Percentiles rank a stretch among this genome's conserved stretches.
Evolutionary conservation across 768 basidiomycete genomes (phyloP).

Genomic region (Lepiota subincarnata): DNA sequence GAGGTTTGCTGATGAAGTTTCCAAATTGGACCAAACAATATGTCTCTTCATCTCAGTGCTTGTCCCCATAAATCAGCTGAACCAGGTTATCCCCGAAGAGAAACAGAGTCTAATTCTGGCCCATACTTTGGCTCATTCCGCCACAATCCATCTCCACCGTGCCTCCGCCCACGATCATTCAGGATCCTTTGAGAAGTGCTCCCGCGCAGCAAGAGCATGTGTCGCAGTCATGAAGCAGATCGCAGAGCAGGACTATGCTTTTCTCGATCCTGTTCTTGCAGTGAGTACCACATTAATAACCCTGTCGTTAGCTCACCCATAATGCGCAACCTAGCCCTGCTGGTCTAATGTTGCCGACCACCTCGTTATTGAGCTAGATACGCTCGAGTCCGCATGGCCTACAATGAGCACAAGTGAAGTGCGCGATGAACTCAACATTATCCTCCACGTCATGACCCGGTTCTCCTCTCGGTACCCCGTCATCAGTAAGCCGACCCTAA

Average conservation of each 20-base stretch:
- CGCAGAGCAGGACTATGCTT: slow-evolving; percentile 59
- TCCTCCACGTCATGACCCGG: slow-evolving; percentile 62
- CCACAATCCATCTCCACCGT: slow-evolving; percentile 63
- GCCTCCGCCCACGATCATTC: slow-evolving; percentile 58
- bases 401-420: slow-evolving; percentile 52
- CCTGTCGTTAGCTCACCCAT: slow-evolving; percentile 2
- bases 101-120: slow-evolving; percentile 54
- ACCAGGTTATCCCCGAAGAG: slow-evolving; percentile 50
- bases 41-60: slow-evolving; percentile 59
- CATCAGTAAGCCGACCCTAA: slow-evolving; percentile 31
- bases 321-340: slow-evolving; percentile 45
- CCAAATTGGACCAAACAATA: slow-evolving; percentile 59
- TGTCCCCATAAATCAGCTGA: slow-evolving; percentile 62
- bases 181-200: slow-evolving; percentile 61
- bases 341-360: slow-evolving; percentile 70
- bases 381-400: slow-evolving; percentile 62
- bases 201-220: slow-evolving; percentile 57
- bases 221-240: slow-evolving; percentile 60
- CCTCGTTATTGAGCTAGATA: slow-evolving; percentile 60
- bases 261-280: slow-evolving; percentile 75
- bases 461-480: slow-evolving; percentile 61
- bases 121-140: slow-evolving; percentile 64
- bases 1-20: slow-evolving; percentile 53
- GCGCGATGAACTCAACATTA: slow-evolving; percentile 54
- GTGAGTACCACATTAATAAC: slow-evolving; percentile 35